Conservation (phyloP, 768 basidiomycete genomes). For the Baorangia bicolor region DNA sequence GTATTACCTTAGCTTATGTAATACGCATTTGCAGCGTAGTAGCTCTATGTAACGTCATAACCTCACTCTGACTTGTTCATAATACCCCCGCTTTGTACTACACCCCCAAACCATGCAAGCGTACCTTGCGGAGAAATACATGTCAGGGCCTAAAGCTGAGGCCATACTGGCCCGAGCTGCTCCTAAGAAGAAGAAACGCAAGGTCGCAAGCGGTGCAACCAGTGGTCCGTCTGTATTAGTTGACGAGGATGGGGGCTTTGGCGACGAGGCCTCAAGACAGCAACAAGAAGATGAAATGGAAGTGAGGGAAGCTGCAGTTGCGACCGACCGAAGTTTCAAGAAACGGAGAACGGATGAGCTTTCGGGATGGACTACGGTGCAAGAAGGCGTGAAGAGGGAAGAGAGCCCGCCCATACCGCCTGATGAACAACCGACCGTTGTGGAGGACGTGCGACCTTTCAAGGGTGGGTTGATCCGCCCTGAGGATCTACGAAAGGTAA, state of each 20-base stretch:
- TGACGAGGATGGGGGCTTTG: constrained; percentile 78
- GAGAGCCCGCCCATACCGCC: constrained; percentile 51
- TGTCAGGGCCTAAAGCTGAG: constrained; percentile 95
- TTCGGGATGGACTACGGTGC: constrained; percentile 69
- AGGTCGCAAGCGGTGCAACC: constrained; percentile 35
- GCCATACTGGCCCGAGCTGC: constrained; percentile 76
- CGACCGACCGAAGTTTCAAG: constrained; percentile 77
- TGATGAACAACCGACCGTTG: constrained; percentile 69
- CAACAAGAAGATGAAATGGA: constrained; percentile 58
- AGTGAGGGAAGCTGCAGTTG: constrained; percentile 62
- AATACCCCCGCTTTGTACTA: background rate
- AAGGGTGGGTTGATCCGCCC: constrained; percentile 78
- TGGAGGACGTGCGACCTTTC: constrained; percentile 48
- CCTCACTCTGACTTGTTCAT: background rate
- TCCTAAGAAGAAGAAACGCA: constrained; percentile 66
- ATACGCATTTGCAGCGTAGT: background rate
- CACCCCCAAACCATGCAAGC: constrained; percentile 52
- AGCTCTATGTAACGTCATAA: too few relatives aligned
- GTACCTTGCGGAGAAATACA: constrained; percentile 89
- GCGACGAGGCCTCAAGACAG: constrained; percentile 41
- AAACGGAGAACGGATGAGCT: constrained; percentile 57
- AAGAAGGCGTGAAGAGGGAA: constrained; percentile 47
- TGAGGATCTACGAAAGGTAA: constrained; percentile 66
- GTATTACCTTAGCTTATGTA: constrained; percentile 13
- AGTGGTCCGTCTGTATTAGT: constrained; percentile 38